Evolutionary conservation across 2,329 filamentous ascomycete genomes (phyloP).

Genomic region (Colletotrichum melonis): DNA sequence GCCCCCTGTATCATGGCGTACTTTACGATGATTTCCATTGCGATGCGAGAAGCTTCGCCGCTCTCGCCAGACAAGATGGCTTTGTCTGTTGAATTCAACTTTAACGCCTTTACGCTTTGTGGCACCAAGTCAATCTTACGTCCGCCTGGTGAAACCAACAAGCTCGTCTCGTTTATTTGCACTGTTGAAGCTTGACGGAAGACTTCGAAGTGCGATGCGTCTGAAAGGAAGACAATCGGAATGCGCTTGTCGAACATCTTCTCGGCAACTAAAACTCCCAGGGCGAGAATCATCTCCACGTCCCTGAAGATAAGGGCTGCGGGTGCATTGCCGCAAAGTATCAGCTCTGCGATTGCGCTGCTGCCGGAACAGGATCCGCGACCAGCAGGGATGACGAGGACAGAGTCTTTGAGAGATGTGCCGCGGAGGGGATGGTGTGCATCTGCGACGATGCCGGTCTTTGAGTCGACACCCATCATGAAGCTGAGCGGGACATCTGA

Average conservation of each 20-base stretch:
- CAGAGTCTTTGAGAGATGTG: conserved; percentile 41
- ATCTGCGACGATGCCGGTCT: conserved; percentile 55
- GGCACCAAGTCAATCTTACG: background rate
- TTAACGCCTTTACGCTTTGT: background rate
- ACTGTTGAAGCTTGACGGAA: background rate
- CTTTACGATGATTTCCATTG: conserved; percentile 51
- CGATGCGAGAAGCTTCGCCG: conserved; percentile 47
- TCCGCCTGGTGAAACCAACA: background rate
- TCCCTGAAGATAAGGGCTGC: conserved; percentile 53
- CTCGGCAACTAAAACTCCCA: conserved; percentile 56
- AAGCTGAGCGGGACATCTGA: conserved; percentile 50
- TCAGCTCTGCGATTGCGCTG: conserved; percentile 54
- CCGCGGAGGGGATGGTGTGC: conserved; percentile 54
- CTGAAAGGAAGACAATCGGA: conserved; percentile 46
- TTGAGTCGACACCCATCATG: conserved; percentile 55
- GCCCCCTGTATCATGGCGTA: conserved; percentile 50
- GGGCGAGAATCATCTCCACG: conserved; percentile 55
- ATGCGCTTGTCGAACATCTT: conserved; percentile 53
- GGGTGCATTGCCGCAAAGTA: conserved; percentile 52
- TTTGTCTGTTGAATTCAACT: conserved; percentile 33
- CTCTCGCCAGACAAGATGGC: conserved; percentile 43
- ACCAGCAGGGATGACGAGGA: conserved; percentile 57
- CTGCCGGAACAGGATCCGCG: conserved; percentile 60
- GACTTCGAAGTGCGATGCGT: conserved; percentile 32
- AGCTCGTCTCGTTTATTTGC: background rate